phyloP scores from a whole-genome alignment of 768 basidiomycete species.

The Paxillus rubicundulus region DNA sequence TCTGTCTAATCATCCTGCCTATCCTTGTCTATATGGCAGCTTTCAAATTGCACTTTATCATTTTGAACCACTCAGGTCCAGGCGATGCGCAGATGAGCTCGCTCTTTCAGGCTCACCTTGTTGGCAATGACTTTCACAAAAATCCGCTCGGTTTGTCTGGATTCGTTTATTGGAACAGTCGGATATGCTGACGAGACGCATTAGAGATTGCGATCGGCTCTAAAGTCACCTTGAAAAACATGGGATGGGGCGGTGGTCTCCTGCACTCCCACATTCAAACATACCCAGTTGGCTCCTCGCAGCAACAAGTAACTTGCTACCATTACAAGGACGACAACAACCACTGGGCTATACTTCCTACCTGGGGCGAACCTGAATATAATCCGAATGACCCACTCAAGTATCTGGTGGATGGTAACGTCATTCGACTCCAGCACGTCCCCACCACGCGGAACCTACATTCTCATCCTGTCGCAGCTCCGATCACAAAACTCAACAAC shows the following conservation, averaged over 20 bases:
- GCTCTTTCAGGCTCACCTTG: conserved; percentile 93
- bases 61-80: conserved; percentile 91
- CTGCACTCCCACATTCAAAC: conserved; percentile 97
- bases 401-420: conserved; percentile 74
- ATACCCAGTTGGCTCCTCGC: conserved; percentile 85
- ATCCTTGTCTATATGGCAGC: conserved; percentile 89
- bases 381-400: conserved; percentile 63
- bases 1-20: conserved; percentile 86
- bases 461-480: conserved; percentile 85
- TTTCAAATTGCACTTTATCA: conserved; percentile 96
- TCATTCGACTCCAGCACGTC: conserved; percentile 76
- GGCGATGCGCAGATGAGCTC: conserved; percentile 99
- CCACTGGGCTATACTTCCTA: conserved; percentile 78
- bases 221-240: conserved; percentile 90
- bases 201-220: conserved; percentile 88
- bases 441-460: conserved; percentile 90
- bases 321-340: conserved; percentile 99
- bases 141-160: conserved; percentile 75
- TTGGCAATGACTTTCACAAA: conserved; percentile 88
- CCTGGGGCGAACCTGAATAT: conserved; percentile 72
- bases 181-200: conserved; percentile 1
- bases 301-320: conserved; percentile 98
- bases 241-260: conserved; percentile 96
- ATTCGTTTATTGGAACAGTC: neutral
- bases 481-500: conserved; percentile 82